A percentile compares a stretch with the other conserved stretches of the same genome.
These are phyloP conservation scores for Xylaria digitata DNA, from an alignment of 2,329 filamentous ascomycete genomes.

Conservation along the genomic window DNA sequence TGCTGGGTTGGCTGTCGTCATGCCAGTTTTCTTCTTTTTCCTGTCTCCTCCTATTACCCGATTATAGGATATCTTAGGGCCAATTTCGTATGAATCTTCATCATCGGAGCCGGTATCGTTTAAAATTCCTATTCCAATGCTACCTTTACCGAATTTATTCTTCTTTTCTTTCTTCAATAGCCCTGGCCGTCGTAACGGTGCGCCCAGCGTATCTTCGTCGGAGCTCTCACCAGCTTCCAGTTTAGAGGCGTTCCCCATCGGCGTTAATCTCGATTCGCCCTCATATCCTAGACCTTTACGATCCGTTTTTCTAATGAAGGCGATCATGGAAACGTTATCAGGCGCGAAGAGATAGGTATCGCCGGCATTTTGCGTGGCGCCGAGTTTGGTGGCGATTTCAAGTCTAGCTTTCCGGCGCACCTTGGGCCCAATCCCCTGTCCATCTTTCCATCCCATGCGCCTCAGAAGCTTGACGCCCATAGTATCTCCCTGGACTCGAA, in stretches of 20 bases:
- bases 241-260: constrained; percentile 47
- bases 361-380: constrained; percentile 53
- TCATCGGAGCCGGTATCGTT: constrained; percentile 96
- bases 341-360: constrained; percentile 84
- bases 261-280: constrained; percentile 66
- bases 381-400: constrained; percentile 58
- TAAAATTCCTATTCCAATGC: constrained; percentile 87
- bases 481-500: constrained; percentile 79
- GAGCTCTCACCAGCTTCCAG: constrained; percentile 51
- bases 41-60: constrained; percentile 83
- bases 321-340: constrained; percentile 77
- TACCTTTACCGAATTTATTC: constrained; percentile 65
- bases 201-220: constrained; percentile 61
- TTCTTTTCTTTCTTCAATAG: constrained; percentile 61
- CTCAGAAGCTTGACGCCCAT: constrained; percentile 87
- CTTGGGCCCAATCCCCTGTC: constrained; percentile 92
- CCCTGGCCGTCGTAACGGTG: constrained; percentile 45
- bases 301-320: constrained; percentile 73
- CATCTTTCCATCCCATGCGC: constrained; percentile 95
- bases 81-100: constrained; percentile 92
- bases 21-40: constrained; percentile 74
- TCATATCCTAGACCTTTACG: constrained; percentile 76
- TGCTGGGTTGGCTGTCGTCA: constrained; percentile 69
- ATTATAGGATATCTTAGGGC: constrained; percentile 90
- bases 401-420: constrained; percentile 79